A percentile compares a stretch with the other conserved stretches of the same genome.
Evolutionary conservation across 169 alveolate species (phyloP).

Genomic region (Hepatocystis sp.): DNA sequence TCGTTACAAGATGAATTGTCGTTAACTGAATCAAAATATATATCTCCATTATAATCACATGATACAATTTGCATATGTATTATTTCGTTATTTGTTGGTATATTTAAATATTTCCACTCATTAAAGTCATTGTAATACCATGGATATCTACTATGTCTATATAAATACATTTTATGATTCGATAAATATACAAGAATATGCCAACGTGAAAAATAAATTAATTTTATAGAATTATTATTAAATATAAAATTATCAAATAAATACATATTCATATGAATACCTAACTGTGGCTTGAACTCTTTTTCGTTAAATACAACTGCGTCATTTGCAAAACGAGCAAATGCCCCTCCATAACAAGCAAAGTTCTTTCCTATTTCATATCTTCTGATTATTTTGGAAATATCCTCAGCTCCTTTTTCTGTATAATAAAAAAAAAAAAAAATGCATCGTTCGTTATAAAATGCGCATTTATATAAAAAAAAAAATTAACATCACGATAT

Average conservation of each 20-base stretch:
- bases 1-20: too few species aligned
- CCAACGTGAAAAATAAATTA: conserved; percentile 62
- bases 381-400: background rate
- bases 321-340: conserved; percentile 49
- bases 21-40: too few species aligned
- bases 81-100: conserved; percentile 44
- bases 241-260: conserved; percentile 18
- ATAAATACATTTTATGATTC: conserved; percentile 25
- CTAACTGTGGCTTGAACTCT: conserved; percentile 17
- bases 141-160: conserved; percentile 18
- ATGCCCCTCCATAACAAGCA: conserved; percentile 26
- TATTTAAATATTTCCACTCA: conserved; percentile 21
- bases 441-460: background rate
- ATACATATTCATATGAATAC: conserved; percentile 54
- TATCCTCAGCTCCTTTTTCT: conserved; percentile 9
- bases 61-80: conserved; percentile 34
- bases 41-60: conserved; percentile 40
- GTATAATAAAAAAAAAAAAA: background rate
- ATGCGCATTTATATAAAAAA: too few species aligned
- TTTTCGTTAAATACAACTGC: conserved; percentile 16
- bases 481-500: too few species aligned
- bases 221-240: conserved; percentile 11
- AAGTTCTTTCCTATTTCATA: conserved; percentile 23
- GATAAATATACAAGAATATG: conserved; percentile 55
- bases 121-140: conserved; percentile 44